These are phyloP conservation scores for Melampsora abietis-canadensis DNA, from an alignment of 1,284 basidiomycete genomes.

Conservation along the genomic window DNA sequence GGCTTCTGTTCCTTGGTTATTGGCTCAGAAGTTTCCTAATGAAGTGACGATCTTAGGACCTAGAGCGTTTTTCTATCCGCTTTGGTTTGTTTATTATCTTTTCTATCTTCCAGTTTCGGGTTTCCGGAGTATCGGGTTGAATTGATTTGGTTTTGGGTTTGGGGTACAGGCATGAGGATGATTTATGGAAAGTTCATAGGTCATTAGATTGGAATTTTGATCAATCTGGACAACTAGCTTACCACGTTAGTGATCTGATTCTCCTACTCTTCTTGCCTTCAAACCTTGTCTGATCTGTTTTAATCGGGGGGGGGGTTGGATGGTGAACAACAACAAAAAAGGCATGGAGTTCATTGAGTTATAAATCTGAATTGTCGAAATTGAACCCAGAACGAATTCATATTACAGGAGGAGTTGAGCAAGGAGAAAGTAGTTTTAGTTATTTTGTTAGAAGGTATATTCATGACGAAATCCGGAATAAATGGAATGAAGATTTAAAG, in stretches of 20 bases:
- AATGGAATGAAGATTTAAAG: constrained; percentile 24
- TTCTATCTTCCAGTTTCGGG: background rate
- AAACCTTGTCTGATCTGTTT: too few species aligned
- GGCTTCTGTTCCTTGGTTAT: constrained; percentile 52
- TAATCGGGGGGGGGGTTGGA: too few species aligned
- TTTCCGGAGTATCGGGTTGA: background rate
- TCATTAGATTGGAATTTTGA: constrained; percentile 37
- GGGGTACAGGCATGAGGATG: constrained; percentile 24
- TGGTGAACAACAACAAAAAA: too few species aligned
- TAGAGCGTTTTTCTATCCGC: constrained; percentile 58
- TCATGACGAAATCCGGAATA: constrained; percentile 16
- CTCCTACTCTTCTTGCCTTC: background rate
- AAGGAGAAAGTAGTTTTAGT: constrained; percentile 35
- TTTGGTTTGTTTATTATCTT: constrained; percentile 51
- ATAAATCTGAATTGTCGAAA: constrained; percentile 4
- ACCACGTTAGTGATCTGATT: constrained; percentile 13
- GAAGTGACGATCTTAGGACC: constrained; percentile 57
- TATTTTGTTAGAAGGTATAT: constrained; percentile 34
- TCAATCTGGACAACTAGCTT: constrained; percentile 30
- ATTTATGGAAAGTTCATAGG: constrained; percentile 34
- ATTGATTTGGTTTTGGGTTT: background rate
- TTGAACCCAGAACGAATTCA: constrained; percentile 32
- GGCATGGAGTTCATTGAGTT: constrained; percentile 42
- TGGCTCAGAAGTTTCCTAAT: constrained; percentile 54
- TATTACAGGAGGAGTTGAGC: constrained; percentile 10